These are phyloP conservation scores for Pelargonium fulgidum DNA, from an alignment of 441 rosid species.

Conservation along the genomic window DNA sequence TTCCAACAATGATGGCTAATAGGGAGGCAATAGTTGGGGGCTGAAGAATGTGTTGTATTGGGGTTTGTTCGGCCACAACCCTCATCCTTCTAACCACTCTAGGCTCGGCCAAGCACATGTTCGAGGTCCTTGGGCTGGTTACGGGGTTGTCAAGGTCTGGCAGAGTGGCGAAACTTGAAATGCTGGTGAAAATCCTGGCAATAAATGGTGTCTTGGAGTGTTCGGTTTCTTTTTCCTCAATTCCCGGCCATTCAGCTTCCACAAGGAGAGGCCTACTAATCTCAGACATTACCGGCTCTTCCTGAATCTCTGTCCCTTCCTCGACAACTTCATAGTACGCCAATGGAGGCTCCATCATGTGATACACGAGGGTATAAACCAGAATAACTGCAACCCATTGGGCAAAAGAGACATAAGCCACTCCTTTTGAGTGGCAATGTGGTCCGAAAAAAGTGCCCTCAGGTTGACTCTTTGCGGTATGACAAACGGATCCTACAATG, in stretches of 20 bases:
- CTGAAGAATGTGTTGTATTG: constrained; percentile 75
- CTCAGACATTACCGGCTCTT: constrained; percentile 29
- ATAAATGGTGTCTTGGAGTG: constrained; percentile 76
- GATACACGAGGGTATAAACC: constrained; percentile 84
- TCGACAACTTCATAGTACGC: constrained; percentile 69
- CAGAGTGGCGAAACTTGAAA: constrained; percentile 35
- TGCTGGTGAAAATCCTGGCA: constrained; percentile 56
- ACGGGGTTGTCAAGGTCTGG: constrained; percentile 41
- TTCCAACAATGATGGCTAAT: constrained; percentile 62
- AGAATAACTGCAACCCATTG: constrained; percentile 90
- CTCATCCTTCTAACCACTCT: constrained; percentile 79
- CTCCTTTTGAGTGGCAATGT: constrained; percentile 59
- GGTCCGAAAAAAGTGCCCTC: constrained; percentile 49
- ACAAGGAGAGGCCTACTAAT: constrained; percentile 68
- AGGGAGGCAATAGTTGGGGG: constrained; percentile 86
- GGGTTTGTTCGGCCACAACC: constrained; percentile 78
- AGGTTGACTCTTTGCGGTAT: constrained; percentile 30
- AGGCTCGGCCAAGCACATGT: constrained; percentile 76
- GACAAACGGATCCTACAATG: constrained; percentile 78
- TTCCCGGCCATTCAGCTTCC: constrained; percentile 96
- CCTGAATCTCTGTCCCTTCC: constrained; percentile 57
- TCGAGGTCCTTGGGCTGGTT: constrained; percentile 21
- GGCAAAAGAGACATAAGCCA: constrained; percentile 81
- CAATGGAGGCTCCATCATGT: constrained; percentile 94
- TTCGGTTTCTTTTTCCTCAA: constrained; percentile 82